Percentiles rank a stretch among this genome's conserved stretches.
Conservation (phyloP, 2,329 filamentous ascomycete species). For the Daldinia sp. region DNA sequence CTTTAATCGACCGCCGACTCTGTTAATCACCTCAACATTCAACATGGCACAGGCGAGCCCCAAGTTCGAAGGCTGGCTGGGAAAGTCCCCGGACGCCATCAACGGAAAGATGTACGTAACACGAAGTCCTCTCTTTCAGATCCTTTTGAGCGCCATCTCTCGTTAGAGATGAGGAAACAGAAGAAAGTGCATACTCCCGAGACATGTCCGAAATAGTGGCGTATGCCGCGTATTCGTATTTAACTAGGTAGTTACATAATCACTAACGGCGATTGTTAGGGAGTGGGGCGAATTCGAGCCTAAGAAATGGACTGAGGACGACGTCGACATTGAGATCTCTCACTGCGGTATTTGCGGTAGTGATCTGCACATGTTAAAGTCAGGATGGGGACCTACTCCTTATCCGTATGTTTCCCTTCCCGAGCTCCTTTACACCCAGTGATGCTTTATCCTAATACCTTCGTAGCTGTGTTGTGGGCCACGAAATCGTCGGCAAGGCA, state of each 20-base stretch:
- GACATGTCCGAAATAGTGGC: background rate
- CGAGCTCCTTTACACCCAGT: slow-evolving; percentile 11
- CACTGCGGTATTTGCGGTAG: slow-evolving; percentile 73
- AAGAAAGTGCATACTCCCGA: background rate
- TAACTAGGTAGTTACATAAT: background rate
- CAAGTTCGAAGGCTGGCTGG: slow-evolving; percentile 63
- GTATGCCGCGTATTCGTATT: too few species aligned
- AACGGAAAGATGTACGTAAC: slow-evolving; percentile 58
- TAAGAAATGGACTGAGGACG: slow-evolving; percentile 71
- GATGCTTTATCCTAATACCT: slow-evolving; percentile 23
- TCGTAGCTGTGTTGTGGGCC: slow-evolving; percentile 63
- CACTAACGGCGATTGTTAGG: slow-evolving; percentile 1
- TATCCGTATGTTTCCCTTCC: slow-evolving; percentile 48
- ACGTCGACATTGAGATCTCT: slow-evolving; percentile 70
- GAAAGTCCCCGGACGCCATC: slow-evolving; percentile 50
- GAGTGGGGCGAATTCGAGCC: slow-evolving; percentile 65
- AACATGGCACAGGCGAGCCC: slow-evolving; percentile 35
- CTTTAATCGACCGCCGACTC: background rate
- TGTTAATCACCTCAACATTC: background rate
- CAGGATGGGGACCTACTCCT: slow-evolving; percentile 57
- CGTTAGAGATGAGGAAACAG: background rate
- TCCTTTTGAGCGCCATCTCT: background rate
- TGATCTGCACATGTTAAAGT: slow-evolving; percentile 66
- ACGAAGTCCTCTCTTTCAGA: background rate
- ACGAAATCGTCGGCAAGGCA: slow-evolving; percentile 69